These are phyloP conservation scores for Exophiala phaeomuriformis DNA, from an alignment of 2,329 filamentous ascomycete genomes.

Conservation along the genomic window DNA sequence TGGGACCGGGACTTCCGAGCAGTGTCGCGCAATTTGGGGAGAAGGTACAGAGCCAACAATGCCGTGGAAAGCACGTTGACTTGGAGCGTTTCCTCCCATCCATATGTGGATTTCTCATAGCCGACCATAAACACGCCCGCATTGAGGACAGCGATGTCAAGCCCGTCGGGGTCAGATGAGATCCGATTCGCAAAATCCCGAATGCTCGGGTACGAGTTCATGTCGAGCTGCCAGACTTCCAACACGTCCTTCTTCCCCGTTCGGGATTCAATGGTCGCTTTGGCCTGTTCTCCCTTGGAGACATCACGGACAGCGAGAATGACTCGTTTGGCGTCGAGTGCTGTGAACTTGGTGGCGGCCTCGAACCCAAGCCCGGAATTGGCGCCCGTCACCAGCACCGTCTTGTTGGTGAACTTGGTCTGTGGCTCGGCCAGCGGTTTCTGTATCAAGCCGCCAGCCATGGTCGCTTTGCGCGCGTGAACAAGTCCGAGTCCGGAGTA, in stretches of 20 bases:
- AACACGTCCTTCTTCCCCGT: constrained; percentile 27
- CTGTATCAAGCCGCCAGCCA: background rate
- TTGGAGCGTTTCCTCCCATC: constrained; percentile 38
- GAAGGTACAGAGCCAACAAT: constrained; percentile 27
- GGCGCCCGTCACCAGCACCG: constrained; percentile 37
- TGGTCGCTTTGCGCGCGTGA: background rate
- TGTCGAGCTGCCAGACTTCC: constrained; percentile 40
- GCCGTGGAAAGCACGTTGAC: constrained; percentile 28
- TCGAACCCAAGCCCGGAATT: constrained; percentile 43
- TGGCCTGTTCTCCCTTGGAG: constrained; percentile 40
- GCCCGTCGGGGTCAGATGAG: constrained; percentile 1
- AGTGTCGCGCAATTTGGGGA: constrained; percentile 21
- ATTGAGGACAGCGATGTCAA: constrained; percentile 44
- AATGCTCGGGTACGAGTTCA: constrained; percentile 36
- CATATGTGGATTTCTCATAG: constrained; percentile 17
- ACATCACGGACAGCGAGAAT: constrained; percentile 40
- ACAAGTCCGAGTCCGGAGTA: background rate
- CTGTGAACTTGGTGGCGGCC: constrained; percentile 37
- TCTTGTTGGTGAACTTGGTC: background rate
- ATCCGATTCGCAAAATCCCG: constrained; percentile 29
- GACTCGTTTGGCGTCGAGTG: constrained; percentile 35
- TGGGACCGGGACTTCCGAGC: background rate
- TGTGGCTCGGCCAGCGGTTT: background rate
- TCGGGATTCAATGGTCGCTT: constrained; percentile 32
- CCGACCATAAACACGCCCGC: constrained; percentile 34